A percentile compares a stretch with the other conserved stretches of the same genome.
These are phyloP conservation scores for Termitomyces eurrhizus DNA, from an alignment of 768 basidiomycete species.

Conservation along the genomic window DNA sequence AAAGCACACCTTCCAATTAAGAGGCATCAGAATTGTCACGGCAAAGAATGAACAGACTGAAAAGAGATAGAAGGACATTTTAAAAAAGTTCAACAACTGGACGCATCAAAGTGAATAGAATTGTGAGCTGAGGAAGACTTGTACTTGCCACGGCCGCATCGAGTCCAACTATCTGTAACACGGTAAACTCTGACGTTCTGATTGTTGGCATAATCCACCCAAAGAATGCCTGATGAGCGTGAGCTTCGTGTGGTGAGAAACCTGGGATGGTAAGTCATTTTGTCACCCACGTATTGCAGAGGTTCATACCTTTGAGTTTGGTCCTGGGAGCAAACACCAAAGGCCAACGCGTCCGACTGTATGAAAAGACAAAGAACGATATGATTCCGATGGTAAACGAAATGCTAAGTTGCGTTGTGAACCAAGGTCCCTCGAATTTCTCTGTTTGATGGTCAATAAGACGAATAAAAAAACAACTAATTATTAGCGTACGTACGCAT, in stretches of 20 bases:
- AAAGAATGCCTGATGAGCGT: conserved; percentile 82
- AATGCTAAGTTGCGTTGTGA: conserved; percentile 83
- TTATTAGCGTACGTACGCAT: conserved; percentile 18
- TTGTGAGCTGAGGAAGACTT: neutral
- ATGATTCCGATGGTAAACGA: conserved; percentile 72
- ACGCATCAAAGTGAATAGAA: neutral
- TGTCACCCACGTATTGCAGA: conserved; percentile 6
- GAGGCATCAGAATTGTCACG: conserved; percentile 83
- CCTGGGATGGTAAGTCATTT: conserved; percentile 37
- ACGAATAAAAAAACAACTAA: neutral
- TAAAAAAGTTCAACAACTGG: conserved; percentile 92
- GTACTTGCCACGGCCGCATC: conserved; percentile 89
- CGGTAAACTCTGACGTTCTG: conserved; percentile 84
- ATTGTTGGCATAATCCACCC: conserved; percentile 97
- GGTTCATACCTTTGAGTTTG: conserved; percentile 75
- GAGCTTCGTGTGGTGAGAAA: conserved; percentile 92
- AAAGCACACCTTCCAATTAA: conserved; percentile 80
- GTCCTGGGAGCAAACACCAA: conserved; percentile 90
- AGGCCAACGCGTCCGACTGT: conserved; percentile 84
- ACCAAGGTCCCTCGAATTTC: conserved; percentile 92
- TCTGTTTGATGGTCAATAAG: conserved; percentile 32
- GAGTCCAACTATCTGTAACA: conserved; percentile 93
- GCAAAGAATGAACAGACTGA: conserved; percentile 83
- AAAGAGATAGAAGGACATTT: conserved; percentile 92
- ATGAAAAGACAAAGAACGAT: conserved; percentile 87